phyloP scores from a whole-genome alignment of 2,329 filamentous ascomycete species.

The Coniochaeta prunicola region DNA sequence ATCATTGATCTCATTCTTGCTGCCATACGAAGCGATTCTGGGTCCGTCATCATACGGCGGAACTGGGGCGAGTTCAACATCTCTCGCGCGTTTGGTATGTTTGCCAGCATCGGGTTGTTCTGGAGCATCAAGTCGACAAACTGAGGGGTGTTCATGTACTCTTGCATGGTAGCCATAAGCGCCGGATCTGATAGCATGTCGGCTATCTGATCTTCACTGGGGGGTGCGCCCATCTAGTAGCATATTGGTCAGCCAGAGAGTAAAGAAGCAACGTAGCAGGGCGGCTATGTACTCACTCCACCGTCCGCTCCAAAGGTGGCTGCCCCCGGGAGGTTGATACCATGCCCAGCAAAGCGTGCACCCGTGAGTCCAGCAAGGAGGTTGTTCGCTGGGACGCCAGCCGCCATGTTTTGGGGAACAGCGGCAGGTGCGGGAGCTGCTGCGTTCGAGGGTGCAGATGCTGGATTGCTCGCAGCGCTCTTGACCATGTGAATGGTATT shows the following conservation, averaged over 20 bases:
- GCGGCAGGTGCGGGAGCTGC: constrained; percentile 46
- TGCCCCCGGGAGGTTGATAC: constrained; percentile 70
- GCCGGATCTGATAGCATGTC: constrained; percentile 84
- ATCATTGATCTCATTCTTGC: constrained; percentile 74
- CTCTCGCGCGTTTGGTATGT: constrained; percentile 69
- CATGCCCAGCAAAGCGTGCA: constrained; percentile 86
- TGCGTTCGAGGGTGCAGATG: constrained; percentile 31
- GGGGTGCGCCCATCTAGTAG: constrained; percentile 72
- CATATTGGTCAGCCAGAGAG: background rate
- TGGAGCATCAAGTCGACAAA: constrained; percentile 94
- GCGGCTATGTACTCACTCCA: constrained; percentile 54
- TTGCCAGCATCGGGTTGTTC: constrained; percentile 74
- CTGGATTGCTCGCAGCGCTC: constrained; percentile 79
- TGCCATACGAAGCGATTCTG: constrained; percentile 73
- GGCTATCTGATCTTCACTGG: constrained; percentile 72
- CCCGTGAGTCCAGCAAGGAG: constrained; percentile 86
- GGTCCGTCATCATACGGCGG: constrained; percentile 88
- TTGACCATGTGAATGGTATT: constrained; percentile 97
- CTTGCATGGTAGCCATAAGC: constrained; percentile 81
- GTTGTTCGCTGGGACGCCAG: constrained; percentile 72
- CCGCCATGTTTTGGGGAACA: constrained; percentile 70
- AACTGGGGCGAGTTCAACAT: constrained; percentile 86
- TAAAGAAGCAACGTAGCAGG: constrained; percentile 2
- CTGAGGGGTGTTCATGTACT: constrained; percentile 90
- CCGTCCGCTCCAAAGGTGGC: constrained; percentile 92